Evolutionary conservation across 352 stramenopile genomes (phyloP), one percentile per base, ranked within the genome.

Genomic region (Peronospora destructor): DNA sequence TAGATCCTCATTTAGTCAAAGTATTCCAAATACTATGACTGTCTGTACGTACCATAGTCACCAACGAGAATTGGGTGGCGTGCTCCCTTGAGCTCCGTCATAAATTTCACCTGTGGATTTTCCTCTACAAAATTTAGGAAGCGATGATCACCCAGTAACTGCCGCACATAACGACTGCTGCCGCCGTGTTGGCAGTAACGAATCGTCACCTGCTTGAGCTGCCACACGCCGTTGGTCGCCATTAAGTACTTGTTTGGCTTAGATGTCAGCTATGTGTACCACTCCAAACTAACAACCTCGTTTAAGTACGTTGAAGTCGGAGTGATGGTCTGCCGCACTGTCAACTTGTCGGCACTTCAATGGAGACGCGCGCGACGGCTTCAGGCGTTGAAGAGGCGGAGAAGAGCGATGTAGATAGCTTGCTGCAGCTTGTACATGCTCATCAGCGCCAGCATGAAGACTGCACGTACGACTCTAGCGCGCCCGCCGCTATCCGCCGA

Each of bases 51-150:
- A 92, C 81, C 81, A 67, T 94, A 94, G 53, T 91, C 78, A 53
- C 84, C 84, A 39, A 94, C 75, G 19, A 94, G 39, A 13, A 94
- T 66, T 7, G 84, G 84, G 66, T 94, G 84, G 45, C 65, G 72
- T 13, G 78, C 80, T 21, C 80, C 77, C 70, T 94, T 91, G 61
- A 94, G 63, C 59, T 94, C 65, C 25, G 84, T 94, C 64, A 82
- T 50, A 43, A 94, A 94, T 26, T 68, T 66, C 49, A 94, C 73
- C 66, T 94, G 84, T 46, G 84, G 84, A 58, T 94, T 94, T 51
- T 89, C 80, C 59, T 87, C 78, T 36, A 94, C 84, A 50, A 94
- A 91, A 37, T 76, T 66, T 28, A 88, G 58, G 61, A 94, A 94
- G 36, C 79, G 80, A 52, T 74, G 46, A 49, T 91, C 79, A 36